Evolutionary conservation across 495 filamentous ascomycete genomes (phyloP).

Genomic region (Staphylotrichum tortipilum): DNA sequence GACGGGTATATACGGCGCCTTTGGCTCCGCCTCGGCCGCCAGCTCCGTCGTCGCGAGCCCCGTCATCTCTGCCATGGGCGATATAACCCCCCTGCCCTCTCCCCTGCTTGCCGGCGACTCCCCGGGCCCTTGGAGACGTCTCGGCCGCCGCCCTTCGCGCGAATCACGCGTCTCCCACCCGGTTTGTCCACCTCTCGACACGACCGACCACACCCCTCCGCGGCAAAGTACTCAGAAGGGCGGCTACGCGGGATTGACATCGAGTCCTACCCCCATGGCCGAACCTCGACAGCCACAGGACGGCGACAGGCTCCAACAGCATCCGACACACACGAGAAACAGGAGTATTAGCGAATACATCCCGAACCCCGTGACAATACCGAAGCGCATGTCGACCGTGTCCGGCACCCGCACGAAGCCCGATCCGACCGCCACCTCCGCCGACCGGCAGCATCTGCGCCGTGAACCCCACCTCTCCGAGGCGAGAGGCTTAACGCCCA

Average conservation of each 20-base stretch:
- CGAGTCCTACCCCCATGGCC: conserved; percentile 22
- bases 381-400: conserved; percentile 65
- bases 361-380: conserved; percentile 57
- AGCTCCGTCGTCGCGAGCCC: conserved; percentile 47
- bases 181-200: conserved; percentile 26
- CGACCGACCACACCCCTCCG: conserved; percentile 37
- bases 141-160: conserved; percentile 30
- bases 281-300: conserved; percentile 30
- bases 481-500: conserved; percentile 58
- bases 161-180: conserved; percentile 12
- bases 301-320: conserved; percentile 24
- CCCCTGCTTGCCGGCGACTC: conserved; percentile 66
- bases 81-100: conserved; percentile 89
- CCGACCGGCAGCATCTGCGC: conserved; percentile 60
- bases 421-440: too few species aligned
- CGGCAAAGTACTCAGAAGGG: conserved; percentile 43
- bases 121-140: conserved; percentile 59
- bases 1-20: conserved; percentile 25
- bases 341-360: conserved; percentile 83
- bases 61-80: conserved; percentile 69
- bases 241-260: conserved; percentile 40
- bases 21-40: conserved; percentile 31
- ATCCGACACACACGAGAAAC: conserved; percentile 46
- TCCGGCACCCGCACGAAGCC: conserved; percentile 46
- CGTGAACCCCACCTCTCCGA: conserved; percentile 74